Conservation (phyloP, 371 early-diverging fungal species). For the Entomophthora muscae region DNA sequence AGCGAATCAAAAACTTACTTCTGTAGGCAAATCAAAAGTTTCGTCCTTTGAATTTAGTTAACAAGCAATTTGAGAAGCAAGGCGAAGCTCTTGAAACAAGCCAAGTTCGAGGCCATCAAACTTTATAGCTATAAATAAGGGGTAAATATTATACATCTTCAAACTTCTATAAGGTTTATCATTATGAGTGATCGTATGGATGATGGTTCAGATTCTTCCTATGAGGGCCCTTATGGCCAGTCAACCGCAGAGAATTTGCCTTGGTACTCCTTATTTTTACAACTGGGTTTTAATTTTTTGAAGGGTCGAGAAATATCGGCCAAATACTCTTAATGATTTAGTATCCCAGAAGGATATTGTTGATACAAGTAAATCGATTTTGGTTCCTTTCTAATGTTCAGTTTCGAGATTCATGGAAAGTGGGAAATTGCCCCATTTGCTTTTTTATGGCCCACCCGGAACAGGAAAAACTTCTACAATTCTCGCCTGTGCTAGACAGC, state of each 20-base stretch:
- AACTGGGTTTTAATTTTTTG: not conserved
- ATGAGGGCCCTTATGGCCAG: not conserved
- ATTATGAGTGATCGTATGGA: not conserved
- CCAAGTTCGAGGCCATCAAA: too few species aligned
- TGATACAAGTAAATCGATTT: slow-evolving; percentile 40
- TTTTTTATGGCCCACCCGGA: slow-evolving; percentile 98
- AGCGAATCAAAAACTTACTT: too few species aligned
- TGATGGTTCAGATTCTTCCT: not conserved
- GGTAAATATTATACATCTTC: too few species aligned
- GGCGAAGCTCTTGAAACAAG: too few species aligned
- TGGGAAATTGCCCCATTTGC: slow-evolving; percentile 88
- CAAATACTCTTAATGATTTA: slow-evolving; percentile 60
- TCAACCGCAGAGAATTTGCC: not conserved
- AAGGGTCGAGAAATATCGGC: slow-evolving; percentile 95
- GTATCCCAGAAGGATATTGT: slow-evolving; percentile 86
- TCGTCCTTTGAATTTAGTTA: too few species aligned
- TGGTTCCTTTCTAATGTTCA: slow-evolving; percentile 11
- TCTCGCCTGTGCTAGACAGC: slow-evolving; percentile 67
- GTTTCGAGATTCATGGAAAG: slow-evolving; percentile 77
- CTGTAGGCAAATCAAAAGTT: too few species aligned
- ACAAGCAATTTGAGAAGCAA: too few species aligned
- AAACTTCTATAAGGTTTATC: too few species aligned
- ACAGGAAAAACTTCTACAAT: slow-evolving; percentile 97
- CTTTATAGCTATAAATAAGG: too few species aligned
- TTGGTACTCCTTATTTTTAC: not conserved